phyloP scores from a whole-genome alignment of 345 rosid genomes.

The Populus deltoides region DNA sequence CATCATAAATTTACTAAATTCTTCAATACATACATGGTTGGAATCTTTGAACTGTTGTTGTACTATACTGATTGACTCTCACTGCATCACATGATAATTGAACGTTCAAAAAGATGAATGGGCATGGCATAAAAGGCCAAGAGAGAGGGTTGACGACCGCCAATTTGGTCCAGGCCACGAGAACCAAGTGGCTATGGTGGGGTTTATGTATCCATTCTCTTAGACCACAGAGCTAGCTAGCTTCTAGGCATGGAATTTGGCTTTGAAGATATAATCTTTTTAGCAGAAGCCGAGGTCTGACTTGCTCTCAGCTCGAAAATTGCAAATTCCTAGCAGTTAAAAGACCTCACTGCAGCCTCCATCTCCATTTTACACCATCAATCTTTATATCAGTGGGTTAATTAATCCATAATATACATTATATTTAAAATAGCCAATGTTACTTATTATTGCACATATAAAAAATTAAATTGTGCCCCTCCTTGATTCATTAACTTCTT shows the following conservation, averaged over 20 bases:
- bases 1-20: too few species aligned
- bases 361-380: too few species aligned
- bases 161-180: constrained; percentile 62
- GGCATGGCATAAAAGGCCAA: constrained; percentile 24
- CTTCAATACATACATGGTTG: not conserved
- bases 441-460: too few species aligned
- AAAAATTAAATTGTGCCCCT: too few species aligned
- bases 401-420: too few species aligned
- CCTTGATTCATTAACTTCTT: too few species aligned
- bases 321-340: not conserved
- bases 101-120: not conserved
- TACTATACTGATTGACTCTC: too few species aligned
- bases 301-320: not conserved
- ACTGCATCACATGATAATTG: not conserved
- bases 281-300: not conserved
- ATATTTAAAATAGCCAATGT: too few species aligned
- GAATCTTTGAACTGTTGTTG: not conserved
- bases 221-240: not conserved
- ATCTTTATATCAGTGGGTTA: too few species aligned
- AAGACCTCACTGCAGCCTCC: not conserved
- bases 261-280: not conserved
- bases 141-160: constrained; percentile 61
- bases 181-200: constrained; percentile 30
- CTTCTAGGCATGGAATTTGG: not conserved
- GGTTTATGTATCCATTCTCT: not conserved